Evolutionary conservation across 2,329 filamentous ascomycete genomes (phyloP).

Genomic region (Diaporthe ampelina): DNA sequence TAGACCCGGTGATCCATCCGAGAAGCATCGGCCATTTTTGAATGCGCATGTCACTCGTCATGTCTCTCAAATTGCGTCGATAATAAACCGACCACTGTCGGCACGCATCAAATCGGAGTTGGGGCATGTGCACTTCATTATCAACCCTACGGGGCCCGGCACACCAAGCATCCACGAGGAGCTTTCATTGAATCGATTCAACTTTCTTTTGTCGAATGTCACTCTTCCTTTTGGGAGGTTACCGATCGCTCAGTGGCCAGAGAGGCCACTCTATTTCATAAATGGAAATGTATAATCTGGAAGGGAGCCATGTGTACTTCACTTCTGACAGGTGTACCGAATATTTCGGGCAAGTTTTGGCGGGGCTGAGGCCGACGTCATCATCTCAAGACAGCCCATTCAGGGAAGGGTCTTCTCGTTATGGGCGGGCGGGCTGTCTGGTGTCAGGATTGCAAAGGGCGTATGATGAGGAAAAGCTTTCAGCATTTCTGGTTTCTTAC

Average conservation of each 20-base stretch:
- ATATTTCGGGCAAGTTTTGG: constrained; percentile 14
- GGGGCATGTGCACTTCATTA: constrained; percentile 3
- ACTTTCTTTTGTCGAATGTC: constrained; percentile 39
- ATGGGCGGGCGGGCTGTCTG: constrained; percentile 8
- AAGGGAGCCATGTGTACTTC: constrained; percentile 27
- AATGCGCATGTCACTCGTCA: constrained; percentile 26
- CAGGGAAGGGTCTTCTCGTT: constrained; percentile 15
- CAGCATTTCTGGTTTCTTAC: constrained; percentile 28
- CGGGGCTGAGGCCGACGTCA: constrained; percentile 24
- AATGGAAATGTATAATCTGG: constrained; percentile 55
- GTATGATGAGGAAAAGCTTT: constrained; percentile 32
- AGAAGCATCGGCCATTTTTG: neutral
- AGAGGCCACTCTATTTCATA: constrained; percentile 44
- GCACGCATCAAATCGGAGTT: constrained; percentile 38
- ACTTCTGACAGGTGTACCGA: constrained; percentile 39
- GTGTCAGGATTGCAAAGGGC: constrained; percentile 25
- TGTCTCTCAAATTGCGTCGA: constrained; percentile 31
- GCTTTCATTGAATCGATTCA: constrained; percentile 36
- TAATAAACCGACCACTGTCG: constrained; percentile 25
- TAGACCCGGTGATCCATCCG: constrained; percentile 54
- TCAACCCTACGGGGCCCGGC: constrained; percentile 1
- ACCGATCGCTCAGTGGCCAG: constrained; percentile 39
- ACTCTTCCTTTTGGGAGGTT: constrained; percentile 9
- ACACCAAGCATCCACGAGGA: constrained; percentile 39
- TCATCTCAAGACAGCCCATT: constrained; percentile 31